A percentile compares a stretch with the other conserved stretches of the same genome.
phyloP scores from a whole-genome alignment of 441 rosid species.

The Euphorbia corollata region DNA sequence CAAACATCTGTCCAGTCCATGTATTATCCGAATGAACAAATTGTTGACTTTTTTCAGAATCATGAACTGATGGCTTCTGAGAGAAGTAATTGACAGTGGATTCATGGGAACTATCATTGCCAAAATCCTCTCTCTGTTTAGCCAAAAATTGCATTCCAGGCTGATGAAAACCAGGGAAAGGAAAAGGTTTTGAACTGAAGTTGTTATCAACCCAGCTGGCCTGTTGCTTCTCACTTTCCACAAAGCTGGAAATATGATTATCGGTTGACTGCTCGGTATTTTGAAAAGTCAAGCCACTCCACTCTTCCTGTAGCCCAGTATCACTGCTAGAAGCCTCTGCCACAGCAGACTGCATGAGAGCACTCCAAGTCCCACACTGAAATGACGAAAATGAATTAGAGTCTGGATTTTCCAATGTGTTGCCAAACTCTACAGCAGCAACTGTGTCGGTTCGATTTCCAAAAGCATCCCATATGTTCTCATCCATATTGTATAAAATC shows the following conservation, averaged over 20 bases:
- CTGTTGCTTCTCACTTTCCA: constrained; percentile 32
- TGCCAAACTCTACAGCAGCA: constrained; percentile 29
- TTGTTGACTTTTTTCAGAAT: constrained; percentile 8
- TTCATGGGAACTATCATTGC: constrained; percentile 9
- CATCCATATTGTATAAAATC: constrained; percentile 74
- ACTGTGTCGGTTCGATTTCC: constrained; percentile 37
- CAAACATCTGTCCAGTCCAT: constrained; percentile 10
- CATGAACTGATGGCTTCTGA: constrained; percentile 13
- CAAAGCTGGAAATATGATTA: constrained; percentile 17
- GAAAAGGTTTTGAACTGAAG: constrained; percentile 16
- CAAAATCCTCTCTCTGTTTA: constrained; percentile 13
- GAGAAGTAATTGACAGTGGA: constrained; percentile 11
- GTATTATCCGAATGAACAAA: constrained; percentile 8
- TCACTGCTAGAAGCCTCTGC: constrained; percentile 56
- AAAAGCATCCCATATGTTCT: constrained; percentile 66
- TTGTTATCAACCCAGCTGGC: constrained; percentile 32
- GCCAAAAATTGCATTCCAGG: constrained; percentile 10
- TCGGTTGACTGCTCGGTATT: constrained; percentile 25
- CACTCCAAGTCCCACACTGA: constrained; percentile 95
- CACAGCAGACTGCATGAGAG: constrained; percentile 89
- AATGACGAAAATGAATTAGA: constrained; percentile 47
- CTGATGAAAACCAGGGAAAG: constrained; percentile 22
- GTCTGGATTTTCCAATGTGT: constrained; percentile 38
- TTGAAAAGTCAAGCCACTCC: constrained; percentile 41
- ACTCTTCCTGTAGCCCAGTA: constrained; percentile 40